Conservation (phyloP, 345 rosid genomes). For the Microthlaspi erraticum region DNA sequence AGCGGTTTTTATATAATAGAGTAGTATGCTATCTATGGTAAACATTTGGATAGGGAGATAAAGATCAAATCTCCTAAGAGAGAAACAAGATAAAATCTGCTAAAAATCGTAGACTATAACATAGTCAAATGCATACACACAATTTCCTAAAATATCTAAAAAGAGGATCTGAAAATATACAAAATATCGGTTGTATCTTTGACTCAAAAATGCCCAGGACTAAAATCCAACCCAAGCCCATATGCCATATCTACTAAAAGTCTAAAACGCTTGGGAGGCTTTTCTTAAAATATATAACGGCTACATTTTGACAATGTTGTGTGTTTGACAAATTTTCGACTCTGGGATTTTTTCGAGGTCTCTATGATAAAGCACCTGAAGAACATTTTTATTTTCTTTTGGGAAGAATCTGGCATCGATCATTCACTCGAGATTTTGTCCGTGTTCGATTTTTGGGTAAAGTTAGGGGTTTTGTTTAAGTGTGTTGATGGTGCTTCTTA, state of each 20-base stretch:
- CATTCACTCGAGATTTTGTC: too few relatives aligned
- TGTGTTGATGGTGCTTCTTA: too few relatives aligned
- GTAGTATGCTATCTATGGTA: neutral
- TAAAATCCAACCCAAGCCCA: neutral
- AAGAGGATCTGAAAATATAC: too few relatives aligned
- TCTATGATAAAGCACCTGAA: slow-evolving; percentile 8
- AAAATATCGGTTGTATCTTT: too few relatives aligned
- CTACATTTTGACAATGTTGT: slow-evolving; percentile 33
- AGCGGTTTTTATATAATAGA: neutral
- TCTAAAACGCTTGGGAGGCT: neutral
- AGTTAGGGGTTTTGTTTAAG: too few relatives aligned
- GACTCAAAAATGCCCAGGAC: too few relatives aligned
- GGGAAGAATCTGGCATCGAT: neutral
- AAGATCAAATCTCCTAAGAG: too few relatives aligned
- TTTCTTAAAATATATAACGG: slow-evolving; percentile 28
- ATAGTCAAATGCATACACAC: too few relatives aligned
- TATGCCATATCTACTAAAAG: too few relatives aligned
- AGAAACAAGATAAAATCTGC: neutral
- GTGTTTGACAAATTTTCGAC: neutral
- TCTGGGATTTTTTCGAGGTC: neutral
- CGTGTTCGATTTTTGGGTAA: too few relatives aligned
- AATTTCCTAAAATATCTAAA: too few relatives aligned
- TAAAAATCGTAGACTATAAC: too few relatives aligned
- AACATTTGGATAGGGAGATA: neutral
- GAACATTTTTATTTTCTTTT: neutral